Percentiles rank a stretch among this genome's conserved stretches.
These are phyloP conservation scores for Gynostemma pentaphyllum DNA, from an alignment of 306 rosid genomes.

Conservation along the genomic window DNA sequence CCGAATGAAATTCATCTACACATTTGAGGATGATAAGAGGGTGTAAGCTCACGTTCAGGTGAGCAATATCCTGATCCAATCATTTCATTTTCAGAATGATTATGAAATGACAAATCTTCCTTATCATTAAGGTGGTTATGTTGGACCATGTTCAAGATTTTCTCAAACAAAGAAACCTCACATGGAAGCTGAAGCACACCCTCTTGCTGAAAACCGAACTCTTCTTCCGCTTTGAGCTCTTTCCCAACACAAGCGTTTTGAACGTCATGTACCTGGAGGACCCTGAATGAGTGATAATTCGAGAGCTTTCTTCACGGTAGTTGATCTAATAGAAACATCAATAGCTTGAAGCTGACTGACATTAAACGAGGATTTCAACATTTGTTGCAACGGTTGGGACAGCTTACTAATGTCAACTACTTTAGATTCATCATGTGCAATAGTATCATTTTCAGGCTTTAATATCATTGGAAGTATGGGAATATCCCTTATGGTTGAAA, in stretches of 20 bases:
- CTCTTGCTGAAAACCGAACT: constrained; percentile 68
- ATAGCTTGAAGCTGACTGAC: constrained; percentile 80
- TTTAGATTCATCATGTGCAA: constrained; percentile 25
- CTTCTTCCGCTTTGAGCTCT: constrained; percentile 68
- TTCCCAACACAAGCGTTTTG: no score
- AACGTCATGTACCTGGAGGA: constrained; percentile 72
- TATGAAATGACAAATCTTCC: neutral
- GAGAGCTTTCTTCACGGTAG: constrained; percentile 32
- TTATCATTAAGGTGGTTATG: constrained; percentile 28
- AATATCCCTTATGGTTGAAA: constrained; percentile 65
- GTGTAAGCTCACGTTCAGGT: constrained; percentile 33
- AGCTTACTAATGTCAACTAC: constrained; percentile 51
- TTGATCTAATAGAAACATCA: constrained; percentile 42
- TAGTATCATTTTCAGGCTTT: constrained; percentile 37
- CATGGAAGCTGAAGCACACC: constrained; percentile 74
- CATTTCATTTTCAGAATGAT: constrained; percentile 4
- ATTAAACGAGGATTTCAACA: constrained; percentile 66
- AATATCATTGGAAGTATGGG: constrained; percentile 72
- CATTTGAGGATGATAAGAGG: constrained; percentile 51
- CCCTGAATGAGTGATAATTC: constrained; percentile 94
- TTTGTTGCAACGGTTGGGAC: constrained; percentile 63
- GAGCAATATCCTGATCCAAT: constrained; percentile 18
- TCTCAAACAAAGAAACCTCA: constrained; percentile 35
- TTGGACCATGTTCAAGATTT: constrained; percentile 42
- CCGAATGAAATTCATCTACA: constrained; percentile 35